Evolutionary conservation across 768 basidiomycete species (phyloP), one percentile per base, ranked within the genome.

Genomic region (Tubosaeta brunneosetosa): DNA sequence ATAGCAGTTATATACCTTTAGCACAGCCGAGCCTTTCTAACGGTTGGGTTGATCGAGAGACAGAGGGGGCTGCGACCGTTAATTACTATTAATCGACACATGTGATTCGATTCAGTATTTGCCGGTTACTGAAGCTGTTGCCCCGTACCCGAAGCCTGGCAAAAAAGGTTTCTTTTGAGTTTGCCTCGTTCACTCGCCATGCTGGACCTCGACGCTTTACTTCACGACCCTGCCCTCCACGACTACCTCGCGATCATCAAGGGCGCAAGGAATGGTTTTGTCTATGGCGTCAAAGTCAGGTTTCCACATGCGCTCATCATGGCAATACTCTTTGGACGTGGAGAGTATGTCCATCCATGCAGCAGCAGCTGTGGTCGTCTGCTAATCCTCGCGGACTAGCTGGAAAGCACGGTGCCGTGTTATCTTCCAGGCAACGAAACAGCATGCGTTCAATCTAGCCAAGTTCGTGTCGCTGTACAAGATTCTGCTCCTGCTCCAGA

Each of bases 301-400:
- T 94, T 95, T 62, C 95, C 95, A 36, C 95, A 98, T 79, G 95
- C 95, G 1, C 74, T 98, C 27, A 86, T 98, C 46, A 97, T 97
- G 94, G 88, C 93, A 22, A 81, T 97, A 55, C 75, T 98, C 38
- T 98, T 97, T 64, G 92, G 93, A 31, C 81, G 86, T 44, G 93
- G 93, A 74, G 82, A 89, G 92, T 97, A 61, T 69, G 91, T 82
- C 5, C 10, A 26, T 48, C 19, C 32, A 13, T 41, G 34, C 34
- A 14, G 6, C 34, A 14, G 6, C 44, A 36, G 32, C 17, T 31
- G 44, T 43, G 37, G 33, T 26, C 46, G 56, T 50, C 49, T 52
- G 27, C 50, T 60, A 19, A 58, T 47, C 22, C 45, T 11, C 19
- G 17, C 26, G 55, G 48, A 50, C 8, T 61, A 95, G 92, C 65